Conservation (phyloP, 108 stramenopile genomes). For the Pseudonitzschia multistriata region DNA sequence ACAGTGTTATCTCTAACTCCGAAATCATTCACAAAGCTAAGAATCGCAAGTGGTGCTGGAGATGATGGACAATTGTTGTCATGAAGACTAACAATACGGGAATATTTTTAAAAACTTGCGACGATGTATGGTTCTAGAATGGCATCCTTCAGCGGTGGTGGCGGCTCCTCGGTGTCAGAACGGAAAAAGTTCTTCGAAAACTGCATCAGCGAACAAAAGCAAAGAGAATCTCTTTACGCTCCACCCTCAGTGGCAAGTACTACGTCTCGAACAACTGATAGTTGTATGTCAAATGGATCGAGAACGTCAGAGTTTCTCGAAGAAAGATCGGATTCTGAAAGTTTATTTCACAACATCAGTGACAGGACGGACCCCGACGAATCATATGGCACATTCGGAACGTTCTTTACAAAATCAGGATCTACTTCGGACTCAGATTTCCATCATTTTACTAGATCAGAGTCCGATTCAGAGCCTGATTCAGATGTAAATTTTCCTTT, state of each 20-base stretch:
- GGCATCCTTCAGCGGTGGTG: neutral
- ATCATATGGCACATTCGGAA: neutral
- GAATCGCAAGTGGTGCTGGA: neutral
- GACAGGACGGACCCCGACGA: neutral
- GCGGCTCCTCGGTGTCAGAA: neutral
- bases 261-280: neutral
- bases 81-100: neutral
- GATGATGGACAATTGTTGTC: neutral
- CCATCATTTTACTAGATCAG: no score
- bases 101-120: no score
- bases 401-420: neutral
- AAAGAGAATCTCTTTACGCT: neutral
- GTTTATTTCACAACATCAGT: constrained; percentile 2
- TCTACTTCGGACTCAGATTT: constrained; percentile 1
- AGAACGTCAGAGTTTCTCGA: neutral
- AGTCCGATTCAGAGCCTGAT: no score
- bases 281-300: neutral
- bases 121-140: neutral
- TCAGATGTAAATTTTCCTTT: neutral
- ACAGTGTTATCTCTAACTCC: neutral
- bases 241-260: neutral
- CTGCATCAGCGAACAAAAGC: neutral
- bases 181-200: constrained; percentile 12
- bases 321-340: constrained; percentile 6
- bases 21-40: neutral